These are phyloP conservation scores for Daldinia grandis DNA, from an alignment of 495 filamentous ascomycete species.

Conservation along the genomic window DNA sequence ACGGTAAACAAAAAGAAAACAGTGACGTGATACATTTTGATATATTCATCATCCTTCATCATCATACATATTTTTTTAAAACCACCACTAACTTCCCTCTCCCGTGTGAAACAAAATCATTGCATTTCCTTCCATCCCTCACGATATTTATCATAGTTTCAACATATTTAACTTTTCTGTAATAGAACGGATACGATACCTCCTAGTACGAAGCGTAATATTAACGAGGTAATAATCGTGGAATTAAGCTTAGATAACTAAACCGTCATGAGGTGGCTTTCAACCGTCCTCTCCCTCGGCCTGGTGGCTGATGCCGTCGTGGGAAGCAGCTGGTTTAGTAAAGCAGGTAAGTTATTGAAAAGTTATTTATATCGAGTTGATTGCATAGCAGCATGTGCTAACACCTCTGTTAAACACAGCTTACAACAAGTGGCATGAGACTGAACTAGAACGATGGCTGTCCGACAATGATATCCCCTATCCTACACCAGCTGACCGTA, in stretches of 20 bases:
- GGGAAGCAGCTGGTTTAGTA: constrained; percentile 81
- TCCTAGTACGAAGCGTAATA: background rate
- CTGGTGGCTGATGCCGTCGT: constrained; percentile 74
- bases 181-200: constrained; percentile 1
- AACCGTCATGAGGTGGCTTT: constrained; percentile 76
- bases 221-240: background rate
- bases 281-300: constrained; percentile 71
- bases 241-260: background rate
- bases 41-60: constrained; percentile 30
- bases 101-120: constrained; percentile 24
- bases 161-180: background rate
- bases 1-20: constrained; percentile 38
- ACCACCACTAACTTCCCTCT: constrained; percentile 20
- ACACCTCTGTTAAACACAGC: constrained; percentile 56
- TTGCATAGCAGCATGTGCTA: background rate
- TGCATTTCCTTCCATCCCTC: constrained; percentile 9
- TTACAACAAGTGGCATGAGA: constrained; percentile 99
- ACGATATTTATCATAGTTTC: constrained; percentile 9
- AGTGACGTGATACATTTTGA: constrained; percentile 40
- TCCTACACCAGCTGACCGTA: constrained; percentile 83
- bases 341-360: constrained; percentile 69
- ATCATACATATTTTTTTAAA: constrained; percentile 27
- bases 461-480: constrained; percentile 92
- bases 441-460: constrained; percentile 96
- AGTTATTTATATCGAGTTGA: background rate